Evolutionary conservation across 305 asterid genomes (phyloP), one percentile per base, ranked within the genome.

Genomic region (Rubia tinctorum): DNA sequence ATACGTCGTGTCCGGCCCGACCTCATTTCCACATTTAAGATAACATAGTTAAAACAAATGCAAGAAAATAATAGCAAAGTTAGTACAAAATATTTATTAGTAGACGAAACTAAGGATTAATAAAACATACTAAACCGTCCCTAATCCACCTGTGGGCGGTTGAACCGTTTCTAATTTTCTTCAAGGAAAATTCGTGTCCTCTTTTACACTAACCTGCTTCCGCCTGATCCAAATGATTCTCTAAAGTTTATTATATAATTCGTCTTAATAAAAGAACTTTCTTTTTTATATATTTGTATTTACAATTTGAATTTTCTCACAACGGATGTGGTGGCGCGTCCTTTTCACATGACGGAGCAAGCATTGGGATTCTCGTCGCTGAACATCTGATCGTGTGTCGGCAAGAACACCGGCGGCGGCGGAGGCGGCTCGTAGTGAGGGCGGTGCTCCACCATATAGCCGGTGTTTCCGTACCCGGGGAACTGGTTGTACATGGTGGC

Each of bases 311-410:
- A 51, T 60, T 40, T 49, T 20, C 30, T n/a, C 25, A 27, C 20
- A 12, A 30, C 20, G 34, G 34, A 30, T 1, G 34, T n/a, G 67
- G 75, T 43, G 68, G 59, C 59, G 7, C 23, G 73, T 74, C 53
- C 39, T n/a, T 59, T 72, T 88, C 86, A 92, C 98, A 92, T 92
- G 66, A 93, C 82, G 6, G 82, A 85, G 80, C 98, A 93, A 78
- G 89, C 95, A 58, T 93, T 83, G 11, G 98, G 95, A 75, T 93
- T 89, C 74, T 93, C 98, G 3, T 93, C 98, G 75, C 95, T 91
- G 58, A 93, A 92, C 88, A 82, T 86, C 18, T 79, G 90, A 53
- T 77, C 79, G 20, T 86, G 85, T 7, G 86, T 25, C 20, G 86
- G 77, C 81, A 85, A 8, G 63, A 84, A 88, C 3, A 88, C 73